Base-by-base conservation (phyloP, 805 yeast genomes). In the Cyberlindnera maritima region DNA sequence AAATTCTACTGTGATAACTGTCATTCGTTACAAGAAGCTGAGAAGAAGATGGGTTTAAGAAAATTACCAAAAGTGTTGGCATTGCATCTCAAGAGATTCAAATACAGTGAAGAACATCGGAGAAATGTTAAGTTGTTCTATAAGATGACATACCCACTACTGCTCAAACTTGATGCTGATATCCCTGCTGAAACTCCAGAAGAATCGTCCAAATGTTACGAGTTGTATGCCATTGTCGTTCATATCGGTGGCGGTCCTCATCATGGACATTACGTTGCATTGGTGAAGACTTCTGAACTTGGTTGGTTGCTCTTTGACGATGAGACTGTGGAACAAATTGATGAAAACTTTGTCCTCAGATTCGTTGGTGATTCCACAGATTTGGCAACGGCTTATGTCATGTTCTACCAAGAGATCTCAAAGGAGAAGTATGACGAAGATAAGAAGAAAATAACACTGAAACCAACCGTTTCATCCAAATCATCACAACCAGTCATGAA, bases 171-270 rank as follows among this genome's bases (percentile, higher is more conserved):
- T 62, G 49, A 57, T 20, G 49, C 53, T 23, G 61, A 83, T 59
- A 83, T 92, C 26, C 79, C 90, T 0, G 75, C 76, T 39, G 79
- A 77, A 57, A 67, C 67, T 20, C 66, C 71, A 14, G 72, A 78
- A 2, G 56, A 55, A 17, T 53, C 48, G 2, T 79, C 79, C 54
- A 79, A 78, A 56, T 71, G 83, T 17, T 94, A 90, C 60, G 96
- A 91, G 58, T 68, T 94, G 42, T 85, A 81, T 52, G 88, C 92
- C 0, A 83, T 92, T 36, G 94, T 94, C 12, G 90, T 94, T 11
- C 99, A 94, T 62, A 82, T 94, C 55, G 99, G 99, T 6, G 96
- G 97, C 4, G 97, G 98, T 0, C 97, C 98, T 1, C 90, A 89
- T 70, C 97, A 91, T 67, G 99, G 99, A 0, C 99, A 94, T 63